Conservation (phyloP, 495 filamentous ascomycete species). For the Neurospora intermedia region DNA sequence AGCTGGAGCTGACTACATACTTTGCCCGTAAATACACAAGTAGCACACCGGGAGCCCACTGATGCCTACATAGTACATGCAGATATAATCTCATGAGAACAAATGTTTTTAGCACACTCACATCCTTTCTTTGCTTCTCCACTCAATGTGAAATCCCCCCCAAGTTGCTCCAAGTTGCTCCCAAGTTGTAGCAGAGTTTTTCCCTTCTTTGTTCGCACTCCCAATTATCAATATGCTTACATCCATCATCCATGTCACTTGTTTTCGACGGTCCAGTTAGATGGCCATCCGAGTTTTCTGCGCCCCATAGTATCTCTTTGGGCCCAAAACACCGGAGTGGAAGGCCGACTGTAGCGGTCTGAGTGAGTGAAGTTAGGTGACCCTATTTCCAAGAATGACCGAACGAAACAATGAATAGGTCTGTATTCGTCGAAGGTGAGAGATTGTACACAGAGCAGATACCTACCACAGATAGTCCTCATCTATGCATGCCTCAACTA, state of each 20-base stretch:
- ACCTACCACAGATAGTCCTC: background rate
- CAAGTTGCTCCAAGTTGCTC: background rate
- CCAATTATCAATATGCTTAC: background rate
- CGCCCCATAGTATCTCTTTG: background rate
- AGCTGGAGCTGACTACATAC: background rate
- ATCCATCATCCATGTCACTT: background rate
- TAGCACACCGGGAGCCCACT: background rate
- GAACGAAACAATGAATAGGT: background rate
- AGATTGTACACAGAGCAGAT: background rate
- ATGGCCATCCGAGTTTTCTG: background rate
- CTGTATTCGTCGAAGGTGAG: background rate
- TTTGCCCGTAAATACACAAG: background rate
- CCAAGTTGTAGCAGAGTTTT: background rate
- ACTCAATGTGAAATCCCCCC: background rate
- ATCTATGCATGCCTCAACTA: background rate
- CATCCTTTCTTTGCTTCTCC: background rate
- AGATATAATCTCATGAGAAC: background rate
- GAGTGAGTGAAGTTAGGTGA: background rate
- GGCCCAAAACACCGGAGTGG: background rate
- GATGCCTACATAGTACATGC: background rate
- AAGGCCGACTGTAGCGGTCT: background rate
- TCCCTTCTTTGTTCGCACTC: background rate
- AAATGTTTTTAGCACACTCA: background rate
- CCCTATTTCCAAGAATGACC: background rate
- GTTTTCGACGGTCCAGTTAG: background rate